Conservation (phyloP, 169 alveolate genomes). For the Eimeria sp. region DNA sequence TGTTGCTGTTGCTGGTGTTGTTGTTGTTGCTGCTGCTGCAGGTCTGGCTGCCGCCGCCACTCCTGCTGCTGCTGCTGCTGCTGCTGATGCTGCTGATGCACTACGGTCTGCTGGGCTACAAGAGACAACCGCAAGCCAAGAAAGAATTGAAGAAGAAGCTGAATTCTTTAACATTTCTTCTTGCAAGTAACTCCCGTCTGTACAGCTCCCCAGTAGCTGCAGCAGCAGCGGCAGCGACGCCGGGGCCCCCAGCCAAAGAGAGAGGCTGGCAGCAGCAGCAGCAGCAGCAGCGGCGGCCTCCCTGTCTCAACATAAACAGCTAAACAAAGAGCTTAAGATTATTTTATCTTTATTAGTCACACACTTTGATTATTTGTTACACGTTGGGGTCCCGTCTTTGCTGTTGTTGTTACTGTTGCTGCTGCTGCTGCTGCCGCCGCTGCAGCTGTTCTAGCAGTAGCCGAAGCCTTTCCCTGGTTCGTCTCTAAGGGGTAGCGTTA, state of each 20-base stretch:
- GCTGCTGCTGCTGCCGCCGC: no score
- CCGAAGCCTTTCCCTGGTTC: no score
- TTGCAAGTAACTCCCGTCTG: no score
- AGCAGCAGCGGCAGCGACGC: conserved; percentile 25
- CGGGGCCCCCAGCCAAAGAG: background rate
- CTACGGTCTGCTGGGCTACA: background rate
- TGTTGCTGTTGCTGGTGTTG: conserved; percentile 40
- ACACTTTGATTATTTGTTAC: no score
- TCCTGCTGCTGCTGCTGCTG: conserved; percentile 25
- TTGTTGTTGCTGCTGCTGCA: background rate
- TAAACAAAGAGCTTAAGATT: no score
- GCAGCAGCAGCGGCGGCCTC: no score
- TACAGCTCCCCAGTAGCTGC: background rate
- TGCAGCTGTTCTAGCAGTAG: no score
- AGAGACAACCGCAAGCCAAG: background rate
- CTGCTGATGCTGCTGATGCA: conserved; percentile 1
- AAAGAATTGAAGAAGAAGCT: background rate
- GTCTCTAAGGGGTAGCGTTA: no score
- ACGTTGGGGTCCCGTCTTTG: no score
- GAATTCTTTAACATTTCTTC: background rate
- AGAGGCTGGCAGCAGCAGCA: background rate
- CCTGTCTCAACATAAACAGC: background rate
- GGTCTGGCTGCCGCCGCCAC: conserved; percentile 11
- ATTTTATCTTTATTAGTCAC: no score
- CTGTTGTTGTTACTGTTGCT: no score